Conservation (phyloP, 805 yeast species). For the Gaillardinia entomophila region DNA sequence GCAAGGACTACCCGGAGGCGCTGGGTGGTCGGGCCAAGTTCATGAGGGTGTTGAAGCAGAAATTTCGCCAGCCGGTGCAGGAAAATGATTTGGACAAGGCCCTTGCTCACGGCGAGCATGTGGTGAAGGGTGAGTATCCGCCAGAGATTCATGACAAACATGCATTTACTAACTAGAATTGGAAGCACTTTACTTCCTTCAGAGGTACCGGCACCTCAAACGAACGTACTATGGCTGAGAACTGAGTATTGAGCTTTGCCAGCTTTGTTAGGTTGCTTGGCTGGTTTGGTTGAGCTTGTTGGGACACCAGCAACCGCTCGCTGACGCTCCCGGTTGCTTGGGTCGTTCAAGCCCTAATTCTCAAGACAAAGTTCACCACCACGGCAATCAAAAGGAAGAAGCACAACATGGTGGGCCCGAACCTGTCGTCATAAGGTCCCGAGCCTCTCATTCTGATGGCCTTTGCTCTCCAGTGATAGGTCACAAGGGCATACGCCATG, state of each 20-base stretch:
- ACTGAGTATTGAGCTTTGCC: too few relatives aligned
- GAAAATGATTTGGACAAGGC: constrained; percentile 17
- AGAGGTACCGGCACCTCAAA: constrained; percentile 25
- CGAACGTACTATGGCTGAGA: constrained; percentile 16
- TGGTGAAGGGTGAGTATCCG: constrained; percentile 16
- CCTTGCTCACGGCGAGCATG: constrained; percentile 22
- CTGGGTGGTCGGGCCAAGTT: constrained; percentile 25
- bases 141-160: too few relatives aligned
- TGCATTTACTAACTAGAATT: constrained; percentile 17
- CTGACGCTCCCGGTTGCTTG: not conserved
- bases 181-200: constrained; percentile 26
- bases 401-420: constrained; percentile 97
- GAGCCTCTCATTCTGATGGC: constrained; percentile 97
- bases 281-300: too few relatives aligned
- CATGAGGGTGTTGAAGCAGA: constrained; percentile 11
- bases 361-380: constrained; percentile 82
- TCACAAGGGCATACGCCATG: constrained; percentile 90
- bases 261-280: too few relatives aligned
- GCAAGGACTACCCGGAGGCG: constrained; percentile 26
- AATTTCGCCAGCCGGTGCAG: too few relatives aligned
- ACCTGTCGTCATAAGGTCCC: constrained; percentile 98
- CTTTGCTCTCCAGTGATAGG: constrained; percentile 99
- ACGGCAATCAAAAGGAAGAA: constrained; percentile 90
- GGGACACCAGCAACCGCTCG: too few relatives aligned
- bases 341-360: constrained; percentile 50